Conservation (phyloP, 1,284 basidiomycete species). For the Macrocystidia cucumis region DNA sequence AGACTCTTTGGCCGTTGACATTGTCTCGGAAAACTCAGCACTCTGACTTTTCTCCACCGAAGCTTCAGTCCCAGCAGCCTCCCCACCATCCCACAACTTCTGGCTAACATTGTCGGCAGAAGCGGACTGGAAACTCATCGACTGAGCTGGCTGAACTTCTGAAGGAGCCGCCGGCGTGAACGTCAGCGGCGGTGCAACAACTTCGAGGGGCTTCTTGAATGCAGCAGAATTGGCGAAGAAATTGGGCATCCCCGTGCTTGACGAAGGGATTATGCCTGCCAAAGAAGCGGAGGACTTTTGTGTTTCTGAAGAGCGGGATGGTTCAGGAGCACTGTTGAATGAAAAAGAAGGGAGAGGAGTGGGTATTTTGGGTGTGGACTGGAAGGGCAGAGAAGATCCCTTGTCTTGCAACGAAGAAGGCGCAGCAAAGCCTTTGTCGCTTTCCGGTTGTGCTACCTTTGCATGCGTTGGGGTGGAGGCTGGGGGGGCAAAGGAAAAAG, state of each 20-base stretch:
- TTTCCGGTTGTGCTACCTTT: slow-evolving; percentile 7
- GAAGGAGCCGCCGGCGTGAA: slow-evolving; percentile 9
- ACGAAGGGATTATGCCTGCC: slow-evolving; percentile 5
- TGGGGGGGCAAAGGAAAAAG: slow-evolving; percentile 52
- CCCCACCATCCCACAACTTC: no score
- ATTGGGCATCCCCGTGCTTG: slow-evolving; percentile 30
- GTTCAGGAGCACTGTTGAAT: slow-evolving; percentile 3
- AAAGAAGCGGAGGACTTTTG: slow-evolving; percentile 1
- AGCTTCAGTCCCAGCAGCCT: no score
- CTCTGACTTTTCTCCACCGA: no score
- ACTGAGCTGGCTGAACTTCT: no score
- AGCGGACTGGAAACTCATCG: no score
- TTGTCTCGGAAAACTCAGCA: no score
- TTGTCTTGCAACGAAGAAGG: neutral
- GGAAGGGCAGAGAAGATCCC: neutral
- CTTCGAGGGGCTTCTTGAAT: slow-evolving; percentile 14
- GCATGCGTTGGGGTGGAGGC: slow-evolving; percentile 10
- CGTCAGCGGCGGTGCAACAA: slow-evolving; percentile 9
- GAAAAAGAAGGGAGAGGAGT: slow-evolving; percentile 3
- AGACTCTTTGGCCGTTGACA: no score
- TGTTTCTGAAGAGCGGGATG: neutral
- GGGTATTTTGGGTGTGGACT: slow-evolving; percentile 4
- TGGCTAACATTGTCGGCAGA: no score
- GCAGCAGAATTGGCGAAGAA: slow-evolving; percentile 33
- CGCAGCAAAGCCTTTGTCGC: neutral